Evolutionary conservation across 257 asterid genomes (phyloP), one percentile per base, ranked within the genome.

Genomic region (Vinca minor): DNA sequence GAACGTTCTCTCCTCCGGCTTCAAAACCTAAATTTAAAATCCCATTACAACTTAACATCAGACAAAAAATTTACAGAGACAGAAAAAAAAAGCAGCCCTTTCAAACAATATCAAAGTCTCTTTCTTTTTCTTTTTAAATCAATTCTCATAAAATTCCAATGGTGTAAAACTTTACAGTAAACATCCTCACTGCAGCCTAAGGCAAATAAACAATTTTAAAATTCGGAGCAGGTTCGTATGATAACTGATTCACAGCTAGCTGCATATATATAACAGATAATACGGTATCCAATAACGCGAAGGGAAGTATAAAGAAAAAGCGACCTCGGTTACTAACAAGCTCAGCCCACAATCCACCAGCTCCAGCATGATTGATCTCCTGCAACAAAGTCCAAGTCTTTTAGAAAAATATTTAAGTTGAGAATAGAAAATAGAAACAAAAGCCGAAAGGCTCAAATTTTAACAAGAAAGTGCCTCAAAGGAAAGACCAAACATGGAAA

Each of bases 321-420:
- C 63, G 50, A 91, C 98, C 98, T 82, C 95, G 74, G 78, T 91
- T 91, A 84, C 75, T 85, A 70, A 91, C 95, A 34, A 91, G 89
- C 83, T 91, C 98, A 3, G 95, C 89, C 98, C 98, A 91, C 82
- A 91, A 69, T 44, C 98, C 98, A 74, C 98, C 98, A 64, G 98
- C 91, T 52, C 98, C 98, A 66, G 98, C 96, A 87, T 91, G 98
- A 75, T 91, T 91, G 69, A 91, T 91, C 82, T 91, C 98, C 98
- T 91, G 84, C 46, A 66, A 38, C 46, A 66, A 38, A 48, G 39
- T 42, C 44, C 64, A n/a, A 41, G 34, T 53, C 39, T 41, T n/a
- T n/a, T n/a, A n/a, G n/a, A n/a, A n/a, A n/a, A n/a, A n/a, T n/a
- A n/a, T n/a, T n/a, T n/a, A n/a, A n/a, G n/a, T n/a, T n/a, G n/a